Evolutionary conservation across 2,329 filamentous ascomycete species (phyloP).

Genomic region (Fusarium tjaetaba): DNA sequence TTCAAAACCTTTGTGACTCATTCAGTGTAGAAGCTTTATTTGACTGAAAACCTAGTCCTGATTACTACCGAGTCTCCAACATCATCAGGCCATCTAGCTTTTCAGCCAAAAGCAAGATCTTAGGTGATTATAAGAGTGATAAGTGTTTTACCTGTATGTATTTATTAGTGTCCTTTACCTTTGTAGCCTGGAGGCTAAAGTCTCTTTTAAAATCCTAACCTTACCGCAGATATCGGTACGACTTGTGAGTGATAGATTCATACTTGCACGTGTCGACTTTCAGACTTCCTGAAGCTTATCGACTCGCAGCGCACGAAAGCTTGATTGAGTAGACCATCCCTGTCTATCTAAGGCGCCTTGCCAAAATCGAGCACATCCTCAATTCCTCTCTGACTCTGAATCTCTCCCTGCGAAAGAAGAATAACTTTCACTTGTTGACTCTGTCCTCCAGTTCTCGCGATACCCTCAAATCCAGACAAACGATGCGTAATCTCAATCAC

Average conservation of each 20-base stretch:
- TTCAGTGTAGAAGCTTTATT: no score
- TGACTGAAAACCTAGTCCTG: no score
- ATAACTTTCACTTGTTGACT: rapidly evolving
- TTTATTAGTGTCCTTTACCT: no score
- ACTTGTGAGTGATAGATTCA: neutral
- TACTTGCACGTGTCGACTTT: no score
- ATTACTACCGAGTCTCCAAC: no score
- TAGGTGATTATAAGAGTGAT: no score
- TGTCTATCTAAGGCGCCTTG: neutral
- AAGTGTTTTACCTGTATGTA: no score
- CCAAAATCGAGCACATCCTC: neutral
- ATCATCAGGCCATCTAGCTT: no score
- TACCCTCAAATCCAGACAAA: rapidly evolving
- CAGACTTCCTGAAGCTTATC: neutral
- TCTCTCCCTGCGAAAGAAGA: neutral
- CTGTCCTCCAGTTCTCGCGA: rapidly evolving
- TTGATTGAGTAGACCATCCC: neutral
- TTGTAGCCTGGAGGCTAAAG: no score
- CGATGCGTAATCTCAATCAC: neutral
- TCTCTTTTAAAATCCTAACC: no score
- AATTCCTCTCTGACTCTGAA: neutral
- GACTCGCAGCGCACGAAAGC: rapidly evolving
- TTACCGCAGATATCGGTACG: neutral
- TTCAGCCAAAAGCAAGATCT: no score
- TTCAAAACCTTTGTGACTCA: no score